Evolutionary conservation across 2,329 filamentous ascomycete genomes (phyloP).

Genomic region (Beauveria sp.): DNA sequence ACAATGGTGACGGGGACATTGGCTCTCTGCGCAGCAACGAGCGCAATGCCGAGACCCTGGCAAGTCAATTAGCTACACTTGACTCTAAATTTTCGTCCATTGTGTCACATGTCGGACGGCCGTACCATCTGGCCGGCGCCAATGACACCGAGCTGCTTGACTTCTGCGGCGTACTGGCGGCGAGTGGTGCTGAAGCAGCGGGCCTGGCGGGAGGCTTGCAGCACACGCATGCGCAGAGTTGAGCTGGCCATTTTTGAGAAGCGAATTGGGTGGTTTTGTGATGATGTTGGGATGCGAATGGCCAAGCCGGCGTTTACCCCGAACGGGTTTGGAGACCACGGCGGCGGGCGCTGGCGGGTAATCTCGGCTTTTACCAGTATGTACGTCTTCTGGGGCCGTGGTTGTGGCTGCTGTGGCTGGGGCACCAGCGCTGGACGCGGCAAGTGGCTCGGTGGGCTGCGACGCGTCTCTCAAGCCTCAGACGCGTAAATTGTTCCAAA

Average conservation of each 20-base stretch:
- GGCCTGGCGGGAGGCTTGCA: conserved; percentile 30
- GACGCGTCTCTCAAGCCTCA: conserved; percentile 3
- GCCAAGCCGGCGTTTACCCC: not conserved
- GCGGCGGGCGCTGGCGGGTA: conserved; percentile 27
- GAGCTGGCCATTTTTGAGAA: conserved; percentile 31
- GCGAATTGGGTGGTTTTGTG: conserved; percentile 8
- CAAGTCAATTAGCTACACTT: conserved; percentile 16
- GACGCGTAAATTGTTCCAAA: conserved; percentile 15
- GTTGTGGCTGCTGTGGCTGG: not conserved
- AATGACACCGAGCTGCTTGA: conserved; percentile 84
- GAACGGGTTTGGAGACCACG: conserved; percentile 10
- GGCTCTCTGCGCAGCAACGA: conserved; percentile 83
- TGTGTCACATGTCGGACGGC: conserved; percentile 28
- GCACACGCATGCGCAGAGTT: conserved; percentile 30
- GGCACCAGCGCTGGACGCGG: no score
- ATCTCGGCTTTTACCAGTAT: conserved; percentile 30
- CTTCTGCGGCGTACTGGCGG: conserved; percentile 55
- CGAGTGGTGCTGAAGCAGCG: conserved; percentile 65
- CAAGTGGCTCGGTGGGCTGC: conserved; percentile 1
- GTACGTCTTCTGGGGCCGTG: not conserved
- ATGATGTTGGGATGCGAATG: conserved; percentile 6
- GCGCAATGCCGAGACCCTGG: conserved; percentile 88
- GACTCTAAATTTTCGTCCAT: conserved; percentile 11
- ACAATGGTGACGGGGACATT: conserved; percentile 78
- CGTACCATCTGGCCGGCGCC: conserved; percentile 93